A percentile compares a stretch with the other conserved stretches of the same genome.
These are phyloP conservation scores for Penicillium paradoxum DNA, from an alignment of 495 filamentous ascomycete genomes.

Conservation along the genomic window DNA sequence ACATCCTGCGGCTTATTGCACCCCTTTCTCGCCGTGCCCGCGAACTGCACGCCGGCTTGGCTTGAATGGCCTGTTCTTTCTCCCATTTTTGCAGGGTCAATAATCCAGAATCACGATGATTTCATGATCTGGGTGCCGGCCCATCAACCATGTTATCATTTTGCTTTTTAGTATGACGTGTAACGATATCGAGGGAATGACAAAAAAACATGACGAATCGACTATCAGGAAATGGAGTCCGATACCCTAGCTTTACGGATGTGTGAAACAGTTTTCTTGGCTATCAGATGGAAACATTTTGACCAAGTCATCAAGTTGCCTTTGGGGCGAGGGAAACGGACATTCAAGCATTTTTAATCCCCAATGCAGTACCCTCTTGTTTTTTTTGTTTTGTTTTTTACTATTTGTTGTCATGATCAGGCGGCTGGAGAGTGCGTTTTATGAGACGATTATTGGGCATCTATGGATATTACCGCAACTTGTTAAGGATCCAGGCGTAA, in stretches of 20 bases:
- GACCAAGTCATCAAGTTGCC: not conserved
- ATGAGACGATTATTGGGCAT: not conserved
- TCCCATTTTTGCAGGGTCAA: not conserved
- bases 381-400: not conserved
- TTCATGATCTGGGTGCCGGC: not conserved
- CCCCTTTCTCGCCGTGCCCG: conserved; percentile 49
- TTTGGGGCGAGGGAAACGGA: not conserved
- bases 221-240: not conserved
- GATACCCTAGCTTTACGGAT: not conserved
- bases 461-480: too few relatives aligned
- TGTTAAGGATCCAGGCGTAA: not conserved
- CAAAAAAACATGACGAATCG: not conserved
- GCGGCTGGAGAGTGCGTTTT: not conserved
- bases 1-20: conserved; percentile 58
- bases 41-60: conserved; percentile 37
- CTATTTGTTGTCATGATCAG: not conserved
- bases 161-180: conserved; percentile 15
- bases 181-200: conserved; percentile 15
- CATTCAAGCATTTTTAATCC: not conserved
- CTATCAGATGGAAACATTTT: not conserved
- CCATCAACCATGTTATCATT: conserved; percentile 7
- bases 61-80: not conserved
- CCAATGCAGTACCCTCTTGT: not conserved
- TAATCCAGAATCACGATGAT: not conserved
- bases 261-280: not conserved